phyloP scores from a whole-genome alignment of 257 asterid genomes.

The Ilex asprella region DNA sequence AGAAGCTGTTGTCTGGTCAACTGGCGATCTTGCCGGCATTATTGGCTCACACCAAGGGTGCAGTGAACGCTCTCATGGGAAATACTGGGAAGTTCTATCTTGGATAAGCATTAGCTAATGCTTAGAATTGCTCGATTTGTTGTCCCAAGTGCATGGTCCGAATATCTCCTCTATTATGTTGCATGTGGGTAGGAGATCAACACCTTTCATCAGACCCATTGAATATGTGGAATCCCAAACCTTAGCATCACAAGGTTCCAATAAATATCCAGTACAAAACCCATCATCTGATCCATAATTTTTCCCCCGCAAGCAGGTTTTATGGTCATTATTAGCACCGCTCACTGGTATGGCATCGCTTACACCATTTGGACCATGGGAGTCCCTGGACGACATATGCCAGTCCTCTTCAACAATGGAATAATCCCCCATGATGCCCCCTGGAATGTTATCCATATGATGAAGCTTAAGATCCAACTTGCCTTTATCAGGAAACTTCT shows the following conservation, averaged over 20 bases:
- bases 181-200: constrained; percentile 28
- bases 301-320: constrained; percentile 5
- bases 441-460: too few species aligned
- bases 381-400: neutral
- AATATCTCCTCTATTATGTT: constrained; percentile 35
- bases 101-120: too few species aligned
- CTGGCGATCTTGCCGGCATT: too few species aligned
- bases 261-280: constrained; percentile 11
- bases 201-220: constrained; percentile 7
- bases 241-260: constrained; percentile 11
- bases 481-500: too few species aligned
- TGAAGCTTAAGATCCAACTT: too few species aligned
- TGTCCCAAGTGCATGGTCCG: constrained; percentile 25
- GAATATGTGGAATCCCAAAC: constrained; percentile 22
- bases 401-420: too few species aligned
- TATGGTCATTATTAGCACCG: constrained; percentile 6
- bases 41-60: too few species aligned
- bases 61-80: too few species aligned
- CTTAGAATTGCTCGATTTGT: neutral
- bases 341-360: constrained; percentile 1
- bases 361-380: constrained; percentile 7
- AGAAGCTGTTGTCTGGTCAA: too few species aligned
- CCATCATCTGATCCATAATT: constrained; percentile 10
- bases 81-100: too few species aligned
- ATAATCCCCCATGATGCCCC: too few species aligned